These are phyloP conservation scores for Lactarius pseudohatsudake DNA, from an alignment of 768 basidiomycete species.

Conservation along the genomic window DNA sequence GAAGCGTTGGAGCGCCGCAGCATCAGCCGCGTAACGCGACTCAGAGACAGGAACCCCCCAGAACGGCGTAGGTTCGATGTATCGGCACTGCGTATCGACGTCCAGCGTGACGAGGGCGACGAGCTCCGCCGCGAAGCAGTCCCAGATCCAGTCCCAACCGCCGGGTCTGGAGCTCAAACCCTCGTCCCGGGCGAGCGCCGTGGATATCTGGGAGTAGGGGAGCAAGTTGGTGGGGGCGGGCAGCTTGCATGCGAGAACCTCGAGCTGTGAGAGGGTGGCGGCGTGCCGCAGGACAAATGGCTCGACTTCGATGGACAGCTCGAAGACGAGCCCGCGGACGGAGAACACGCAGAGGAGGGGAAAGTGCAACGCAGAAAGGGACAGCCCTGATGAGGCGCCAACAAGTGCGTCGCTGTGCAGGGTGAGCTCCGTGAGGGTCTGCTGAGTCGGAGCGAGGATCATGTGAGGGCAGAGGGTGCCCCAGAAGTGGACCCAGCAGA, in stretches of 20 bases:
- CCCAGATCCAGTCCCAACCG: neutral
- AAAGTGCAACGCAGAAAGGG: neutral
- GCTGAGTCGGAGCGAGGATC: neutral
- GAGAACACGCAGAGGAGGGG: conserved; percentile 2
- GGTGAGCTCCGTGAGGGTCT: neutral
- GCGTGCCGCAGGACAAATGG: neutral
- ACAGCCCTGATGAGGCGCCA: neutral
- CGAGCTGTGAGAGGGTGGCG: neutral
- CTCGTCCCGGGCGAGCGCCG: neutral
- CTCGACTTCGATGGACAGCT: neutral
- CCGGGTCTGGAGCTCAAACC: neutral
- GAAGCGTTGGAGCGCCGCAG: neutral
- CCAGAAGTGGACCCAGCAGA: neutral
- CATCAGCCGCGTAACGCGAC: neutral
- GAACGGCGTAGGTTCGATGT: neutral
- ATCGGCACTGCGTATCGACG: conserved; percentile 1
- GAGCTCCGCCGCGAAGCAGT: neutral
- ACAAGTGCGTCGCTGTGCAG: neutral
- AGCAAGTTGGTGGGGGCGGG: neutral
- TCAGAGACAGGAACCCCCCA: neutral
- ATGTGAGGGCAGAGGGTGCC: neutral
- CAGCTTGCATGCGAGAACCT: neutral
- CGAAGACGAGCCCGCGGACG: neutral
- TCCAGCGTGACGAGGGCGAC: neutral
- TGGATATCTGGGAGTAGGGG: too few relatives aligned